Conservation (phyloP, 108 stramenopile species). For the Aurantiochytrium sp. region DNA sequence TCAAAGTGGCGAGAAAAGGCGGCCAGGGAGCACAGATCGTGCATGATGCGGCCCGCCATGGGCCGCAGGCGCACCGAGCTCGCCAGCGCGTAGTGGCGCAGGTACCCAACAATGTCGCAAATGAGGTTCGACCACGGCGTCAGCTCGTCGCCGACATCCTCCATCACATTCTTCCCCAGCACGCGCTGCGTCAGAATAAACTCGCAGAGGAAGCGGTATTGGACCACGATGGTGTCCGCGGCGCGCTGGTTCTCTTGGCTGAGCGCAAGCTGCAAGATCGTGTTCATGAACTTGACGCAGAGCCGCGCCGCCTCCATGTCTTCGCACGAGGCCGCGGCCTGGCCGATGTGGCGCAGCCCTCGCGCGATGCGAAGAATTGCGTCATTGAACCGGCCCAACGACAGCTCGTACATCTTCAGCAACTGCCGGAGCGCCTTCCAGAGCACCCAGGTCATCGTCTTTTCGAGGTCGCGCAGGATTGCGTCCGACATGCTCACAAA, state of each 20-base stretch:
- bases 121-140: neutral
- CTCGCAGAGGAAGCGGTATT: neutral
- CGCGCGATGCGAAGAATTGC: neutral
- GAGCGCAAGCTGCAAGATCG: neutral
- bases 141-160: neutral
- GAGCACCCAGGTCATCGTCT: neutral
- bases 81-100: neutral
- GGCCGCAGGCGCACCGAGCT: neutral
- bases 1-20: neutral
- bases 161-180: neutral
- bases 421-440: neutral
- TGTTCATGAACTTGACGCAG: conserved; percentile 9
- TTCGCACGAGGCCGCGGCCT: neutral
- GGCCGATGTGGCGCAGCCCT: neutral
- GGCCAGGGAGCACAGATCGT: neutral
- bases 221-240: neutral
- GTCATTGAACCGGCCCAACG: neutral
- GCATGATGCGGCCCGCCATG: neutral
- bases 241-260: neutral
- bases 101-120: neutral
- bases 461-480: neutral
- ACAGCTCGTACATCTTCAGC: neutral
- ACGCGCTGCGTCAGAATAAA: neutral
- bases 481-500: conserved; percentile 3
- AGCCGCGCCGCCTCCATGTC: neutral